Evolutionary conservation across 306 rosid genomes (phyloP), one percentile per base, ranked within the genome.

Genomic region (Castanea mollissima): DNA sequence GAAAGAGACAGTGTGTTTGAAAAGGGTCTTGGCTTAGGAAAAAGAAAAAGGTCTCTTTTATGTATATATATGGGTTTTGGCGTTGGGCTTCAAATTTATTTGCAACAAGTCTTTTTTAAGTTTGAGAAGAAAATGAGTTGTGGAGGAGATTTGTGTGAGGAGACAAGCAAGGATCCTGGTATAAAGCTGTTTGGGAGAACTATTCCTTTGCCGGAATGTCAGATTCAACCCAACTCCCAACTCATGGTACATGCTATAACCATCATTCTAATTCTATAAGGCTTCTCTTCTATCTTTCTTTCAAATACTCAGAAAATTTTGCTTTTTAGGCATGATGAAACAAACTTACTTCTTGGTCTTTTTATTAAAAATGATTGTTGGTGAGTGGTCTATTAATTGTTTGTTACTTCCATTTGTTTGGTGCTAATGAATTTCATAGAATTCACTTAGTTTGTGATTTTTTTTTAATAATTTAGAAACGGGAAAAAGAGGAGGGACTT

Each of bases 171-270:
- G 83, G 87, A 88, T 88, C 81, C 70, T 13, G 90, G 85, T 71
- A 87, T 92, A 51, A 90, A 65, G 83, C 92, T 92, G 73, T 92
- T 90, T 70, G 97, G 97, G 19, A 77, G 86, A 69, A 87, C 84
- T 74, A 90, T 92, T 84, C 88, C 91, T 35, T 32, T 87, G 76
- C 83, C 89, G 73, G 87, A 82, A 79, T 83, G 78, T 72, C 90
- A 75, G 85, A 85, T 86, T 88, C 85, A 87, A 69, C 69, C 76
- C 74, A 86, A 70, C 77, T 76, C 86, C 64, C 27, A 71, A 75
- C 15, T 80, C 81, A 82, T 12, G 90, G 89, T 87, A 85, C 80
- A 32, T 44, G 25, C 41, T 63, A 4, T 23, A 80, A 67, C 3
- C 13, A 27, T 41, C 11, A 41, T 8, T 58, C 71, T 44, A 8